Conservation (phyloP, 805 yeast species). For the Candida morakotiae region DNA sequence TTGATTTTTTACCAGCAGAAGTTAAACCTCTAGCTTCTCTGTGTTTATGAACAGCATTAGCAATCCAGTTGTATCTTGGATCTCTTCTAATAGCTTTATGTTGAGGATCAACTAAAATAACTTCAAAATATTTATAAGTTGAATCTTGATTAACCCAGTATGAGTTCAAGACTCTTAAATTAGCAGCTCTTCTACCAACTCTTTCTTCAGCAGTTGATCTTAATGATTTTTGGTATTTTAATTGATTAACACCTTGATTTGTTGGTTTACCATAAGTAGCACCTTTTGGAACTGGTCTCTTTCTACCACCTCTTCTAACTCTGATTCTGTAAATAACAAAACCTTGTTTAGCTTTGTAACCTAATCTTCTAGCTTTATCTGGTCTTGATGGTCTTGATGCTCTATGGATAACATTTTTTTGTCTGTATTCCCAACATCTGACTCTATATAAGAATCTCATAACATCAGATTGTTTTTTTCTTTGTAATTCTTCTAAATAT, state of each 20-base stretch:
- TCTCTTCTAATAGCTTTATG: constrained; percentile 99
- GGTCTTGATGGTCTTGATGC: constrained; percentile 99
- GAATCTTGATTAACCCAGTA: constrained; percentile 99
- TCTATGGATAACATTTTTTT: constrained; percentile 97
- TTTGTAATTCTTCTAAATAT: constrained; percentile 97
- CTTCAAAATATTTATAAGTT: constrained; percentile 98
- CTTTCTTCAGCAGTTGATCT: constrained; percentile 99
- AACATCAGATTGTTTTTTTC: constrained; percentile 99
- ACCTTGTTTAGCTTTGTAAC: constrained; percentile 99
- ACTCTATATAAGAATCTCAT: constrained; percentile 98
- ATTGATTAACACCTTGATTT: constrained; percentile 99
- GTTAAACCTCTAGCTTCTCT: constrained; percentile 99
- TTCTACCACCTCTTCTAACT: constrained; percentile 99
- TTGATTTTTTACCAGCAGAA: constrained; percentile 95
- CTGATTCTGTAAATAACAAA: constrained; percentile 97
- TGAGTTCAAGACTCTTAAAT: constrained; percentile 98
- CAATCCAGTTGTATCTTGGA: constrained; percentile 99
- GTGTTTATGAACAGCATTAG: constrained; percentile 99
- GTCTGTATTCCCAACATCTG: constrained; percentile 99
- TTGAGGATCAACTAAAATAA: constrained; percentile 93
- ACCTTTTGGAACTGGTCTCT: constrained; percentile 99
- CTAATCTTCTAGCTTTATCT: constrained; percentile 99
- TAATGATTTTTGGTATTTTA: constrained; percentile 98
- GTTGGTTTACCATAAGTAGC: constrained; percentile 99
- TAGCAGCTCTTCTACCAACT: constrained; percentile 97